Conservation (phyloP, 164 flowering plant species). For the Nelumbo lutea region DNA sequence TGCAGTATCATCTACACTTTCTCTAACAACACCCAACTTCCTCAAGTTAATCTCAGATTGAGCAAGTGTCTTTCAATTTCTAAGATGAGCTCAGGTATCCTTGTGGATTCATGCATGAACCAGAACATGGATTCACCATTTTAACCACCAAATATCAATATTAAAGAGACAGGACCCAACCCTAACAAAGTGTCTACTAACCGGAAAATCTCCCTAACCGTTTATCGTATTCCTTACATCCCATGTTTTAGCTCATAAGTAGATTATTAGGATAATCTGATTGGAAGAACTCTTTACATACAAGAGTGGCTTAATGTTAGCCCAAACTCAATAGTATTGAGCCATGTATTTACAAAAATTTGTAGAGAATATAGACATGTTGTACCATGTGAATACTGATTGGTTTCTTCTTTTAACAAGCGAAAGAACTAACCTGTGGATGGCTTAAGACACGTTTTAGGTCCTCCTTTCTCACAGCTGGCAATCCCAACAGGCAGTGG, state of each 20-base stretch:
- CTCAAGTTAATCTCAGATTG: conserved; percentile 70
- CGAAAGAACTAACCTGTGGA: conserved; percentile 41
- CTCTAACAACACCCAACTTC: conserved; percentile 54
- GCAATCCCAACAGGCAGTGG: conserved; percentile 58
- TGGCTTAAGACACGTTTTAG: conserved; percentile 58
- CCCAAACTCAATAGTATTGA: background rate
- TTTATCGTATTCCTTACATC: background rate
- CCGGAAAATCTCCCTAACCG: background rate
- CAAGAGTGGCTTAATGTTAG: background rate
- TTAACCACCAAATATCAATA: background rate
- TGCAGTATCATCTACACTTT: conserved; percentile 69
- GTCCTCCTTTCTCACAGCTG: conserved; percentile 55
- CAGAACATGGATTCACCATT: background rate
- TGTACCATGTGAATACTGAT: background rate
- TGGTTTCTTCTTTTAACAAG: background rate
- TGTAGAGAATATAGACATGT: background rate
- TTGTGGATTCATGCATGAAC: background rate
- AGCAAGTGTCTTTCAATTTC: conserved; percentile 32
- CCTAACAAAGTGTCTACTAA: background rate
- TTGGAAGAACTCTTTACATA: background rate
- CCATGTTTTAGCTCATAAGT: background rate
- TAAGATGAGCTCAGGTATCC: background rate
- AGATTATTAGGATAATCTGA: background rate
- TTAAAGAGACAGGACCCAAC: background rate
- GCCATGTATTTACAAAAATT: background rate